These are phyloP conservation scores for Inga laurina DNA, from an alignment of 306 rosid species.

Conservation along the genomic window DNA sequence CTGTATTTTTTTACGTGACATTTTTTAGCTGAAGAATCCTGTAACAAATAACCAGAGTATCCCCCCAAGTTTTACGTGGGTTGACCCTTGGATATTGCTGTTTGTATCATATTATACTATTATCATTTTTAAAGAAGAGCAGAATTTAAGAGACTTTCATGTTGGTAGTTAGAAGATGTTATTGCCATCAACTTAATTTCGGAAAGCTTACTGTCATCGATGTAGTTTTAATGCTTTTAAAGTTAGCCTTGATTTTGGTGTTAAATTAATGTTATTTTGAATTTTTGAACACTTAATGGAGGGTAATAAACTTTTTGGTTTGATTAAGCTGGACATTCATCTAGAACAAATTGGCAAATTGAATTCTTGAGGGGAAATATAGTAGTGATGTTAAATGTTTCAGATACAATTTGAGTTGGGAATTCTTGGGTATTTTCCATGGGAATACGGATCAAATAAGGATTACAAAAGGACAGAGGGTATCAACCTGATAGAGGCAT, in stretches of 20 bases:
- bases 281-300: no score
- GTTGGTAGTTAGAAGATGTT: not conserved
- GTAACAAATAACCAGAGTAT: not conserved
- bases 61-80: not conserved
- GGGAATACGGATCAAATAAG: no score
- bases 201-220: not conserved
- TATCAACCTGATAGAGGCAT: no score
- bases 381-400: no score
- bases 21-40: not conserved
- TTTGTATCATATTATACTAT: not conserved
- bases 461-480: no score
- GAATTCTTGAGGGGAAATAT: no score
- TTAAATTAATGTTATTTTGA: no score
- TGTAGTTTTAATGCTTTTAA: not conserved
- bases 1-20: not conserved
- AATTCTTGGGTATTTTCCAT: no score
- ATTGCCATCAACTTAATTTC: not conserved
- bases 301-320: no score
- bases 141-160: not conserved
- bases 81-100: not conserved
- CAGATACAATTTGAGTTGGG: no score
- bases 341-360: no score
- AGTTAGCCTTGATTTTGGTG: not conserved
- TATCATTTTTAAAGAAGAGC: not conserved
- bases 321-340: no score